phyloP scores from a whole-genome alignment of 1,284 basidiomycete species.

The Microbotryomycetes sp. region DNA sequence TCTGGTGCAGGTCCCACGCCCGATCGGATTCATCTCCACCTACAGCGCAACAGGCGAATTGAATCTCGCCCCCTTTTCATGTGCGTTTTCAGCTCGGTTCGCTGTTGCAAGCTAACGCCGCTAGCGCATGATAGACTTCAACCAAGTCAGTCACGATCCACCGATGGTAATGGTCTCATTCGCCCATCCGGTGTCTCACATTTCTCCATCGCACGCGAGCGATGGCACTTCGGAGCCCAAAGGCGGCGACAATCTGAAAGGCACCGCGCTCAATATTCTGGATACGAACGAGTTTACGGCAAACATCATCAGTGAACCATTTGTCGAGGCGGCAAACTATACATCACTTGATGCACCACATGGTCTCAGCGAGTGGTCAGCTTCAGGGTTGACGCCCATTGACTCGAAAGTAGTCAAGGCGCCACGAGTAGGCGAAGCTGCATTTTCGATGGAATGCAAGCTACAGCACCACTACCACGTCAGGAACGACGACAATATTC shows the following conservation, averaged over 20 bases:
- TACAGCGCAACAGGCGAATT: slow-evolving; percentile 52
- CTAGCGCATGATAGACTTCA: slow-evolving; percentile 34
- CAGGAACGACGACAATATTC: slow-evolving; percentile 42
- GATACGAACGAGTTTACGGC: slow-evolving; percentile 64
- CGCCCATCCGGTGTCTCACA: slow-evolving; percentile 35
- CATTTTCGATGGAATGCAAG: slow-evolving; percentile 63
- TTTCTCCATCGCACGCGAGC: not conserved
- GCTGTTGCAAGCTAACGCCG: too few species aligned
- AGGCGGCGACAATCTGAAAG: slow-evolving; percentile 49
- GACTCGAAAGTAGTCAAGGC: slow-evolving; percentile 59
- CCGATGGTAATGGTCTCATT: slow-evolving; percentile 61
- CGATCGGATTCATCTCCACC: slow-evolving; percentile 66
- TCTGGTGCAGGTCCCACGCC: slow-evolving; percentile 51
- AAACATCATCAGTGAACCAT: slow-evolving; percentile 57
- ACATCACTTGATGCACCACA: slow-evolving; percentile 61
- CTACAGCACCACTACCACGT: slow-evolving; percentile 51
- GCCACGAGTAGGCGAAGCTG: slow-evolving; percentile 61
- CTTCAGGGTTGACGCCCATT: slow-evolving; percentile 62
- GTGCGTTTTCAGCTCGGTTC: too few species aligned
- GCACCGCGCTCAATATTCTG: slow-evolving; percentile 62
- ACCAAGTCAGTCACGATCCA: slow-evolving; percentile 54
- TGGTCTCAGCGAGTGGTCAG: slow-evolving; percentile 61
- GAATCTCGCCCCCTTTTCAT: slow-evolving; percentile 59
- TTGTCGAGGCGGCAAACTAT: slow-evolving; percentile 64
- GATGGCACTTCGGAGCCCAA: slow-evolving; percentile 10